Conservation (phyloP, 2,329 filamentous ascomycete species). For the Fusarium buharicum region DNA sequence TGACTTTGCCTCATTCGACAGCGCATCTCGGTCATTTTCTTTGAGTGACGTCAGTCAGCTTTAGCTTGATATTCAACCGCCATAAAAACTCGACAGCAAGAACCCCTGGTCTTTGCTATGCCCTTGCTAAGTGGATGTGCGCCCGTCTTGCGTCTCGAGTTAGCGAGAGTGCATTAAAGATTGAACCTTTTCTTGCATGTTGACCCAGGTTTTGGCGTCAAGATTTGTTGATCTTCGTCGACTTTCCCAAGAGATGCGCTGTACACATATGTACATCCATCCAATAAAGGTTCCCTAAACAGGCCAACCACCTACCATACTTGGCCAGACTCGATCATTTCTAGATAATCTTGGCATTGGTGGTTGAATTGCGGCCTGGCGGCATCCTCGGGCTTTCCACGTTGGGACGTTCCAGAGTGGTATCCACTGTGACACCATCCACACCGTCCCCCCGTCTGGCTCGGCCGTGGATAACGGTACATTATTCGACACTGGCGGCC, state of each 20-base stretch:
- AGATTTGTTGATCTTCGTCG: constrained; percentile 25
- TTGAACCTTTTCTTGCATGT: background rate
- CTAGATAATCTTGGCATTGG: background rate
- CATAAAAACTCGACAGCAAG: background rate
- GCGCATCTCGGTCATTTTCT: constrained; percentile 22
- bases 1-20: constrained; percentile 22
- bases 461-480: constrained; percentile 27
- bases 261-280: background rate
- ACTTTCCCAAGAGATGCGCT: constrained; percentile 5
- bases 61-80: background rate
- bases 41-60: constrained; percentile 40
- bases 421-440: constrained; percentile 34
- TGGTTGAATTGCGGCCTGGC: constrained; percentile 13
- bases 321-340: too few relatives aligned
- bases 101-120: background rate
- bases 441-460: constrained; percentile 23
- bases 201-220: background rate
- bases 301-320: background rate
- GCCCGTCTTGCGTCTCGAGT: constrained; percentile 28
- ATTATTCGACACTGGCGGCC: constrained; percentile 27
- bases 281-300: background rate
- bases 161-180: background rate
- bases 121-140: constrained; percentile 21
- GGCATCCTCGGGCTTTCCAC: constrained; percentile 42
- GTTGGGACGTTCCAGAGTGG: constrained; percentile 36